phyloP scores from a whole-genome alignment of 352 stramenopile species.

The Phytophthora sansomeana region DNA sequence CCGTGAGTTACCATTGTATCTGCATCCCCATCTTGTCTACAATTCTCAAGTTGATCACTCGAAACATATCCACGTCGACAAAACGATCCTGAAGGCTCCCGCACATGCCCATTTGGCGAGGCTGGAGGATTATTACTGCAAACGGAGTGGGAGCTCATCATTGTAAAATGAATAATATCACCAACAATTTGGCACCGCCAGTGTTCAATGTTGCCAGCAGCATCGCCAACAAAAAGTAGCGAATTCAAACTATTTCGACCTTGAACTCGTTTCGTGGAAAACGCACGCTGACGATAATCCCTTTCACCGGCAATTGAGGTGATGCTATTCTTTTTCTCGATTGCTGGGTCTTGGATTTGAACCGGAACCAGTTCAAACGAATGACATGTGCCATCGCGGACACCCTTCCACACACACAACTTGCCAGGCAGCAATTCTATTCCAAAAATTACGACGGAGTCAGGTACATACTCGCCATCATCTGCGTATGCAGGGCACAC shows the following conservation, averaged over 20 bases:
- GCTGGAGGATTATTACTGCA: slow-evolving; percentile 9
- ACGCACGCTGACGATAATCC: slow-evolving; percentile 85
- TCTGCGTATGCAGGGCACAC: slow-evolving; percentile 80
- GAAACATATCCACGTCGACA: slow-evolving; percentile 47
- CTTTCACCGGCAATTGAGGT: slow-evolving; percentile 79
- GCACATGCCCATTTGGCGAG: slow-evolving; percentile 8
- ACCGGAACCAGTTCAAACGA: slow-evolving; percentile 62
- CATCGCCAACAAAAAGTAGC: slow-evolving; percentile 79
- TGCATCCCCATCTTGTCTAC: slow-evolving; percentile 10
- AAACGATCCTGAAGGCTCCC: slow-evolving; percentile 30
- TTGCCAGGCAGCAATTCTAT: slow-evolving; percentile 56
- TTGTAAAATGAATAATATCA: slow-evolving; percentile 68
- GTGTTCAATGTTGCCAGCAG: slow-evolving; percentile 65
- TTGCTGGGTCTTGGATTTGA: slow-evolving; percentile 54
- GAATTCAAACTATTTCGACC: slow-evolving; percentile 63
- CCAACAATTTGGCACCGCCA: slow-evolving; percentile 74
- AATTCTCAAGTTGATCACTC: slow-evolving; percentile 22
- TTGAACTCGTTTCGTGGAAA: slow-evolving; percentile 55
- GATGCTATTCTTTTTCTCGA: slow-evolving; percentile 65
- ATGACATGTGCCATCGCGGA: slow-evolving; percentile 38
- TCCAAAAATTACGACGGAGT: slow-evolving; percentile 76
- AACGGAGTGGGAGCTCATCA: slow-evolving; percentile 66
- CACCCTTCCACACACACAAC: slow-evolving; percentile 72
- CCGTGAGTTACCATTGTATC: slow-evolving; percentile 16
- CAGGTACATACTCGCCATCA: slow-evolving; percentile 77